phyloP scores from a whole-genome alignment of 164 flowering plant genomes.

The Tinospora cordifolia region DNA sequence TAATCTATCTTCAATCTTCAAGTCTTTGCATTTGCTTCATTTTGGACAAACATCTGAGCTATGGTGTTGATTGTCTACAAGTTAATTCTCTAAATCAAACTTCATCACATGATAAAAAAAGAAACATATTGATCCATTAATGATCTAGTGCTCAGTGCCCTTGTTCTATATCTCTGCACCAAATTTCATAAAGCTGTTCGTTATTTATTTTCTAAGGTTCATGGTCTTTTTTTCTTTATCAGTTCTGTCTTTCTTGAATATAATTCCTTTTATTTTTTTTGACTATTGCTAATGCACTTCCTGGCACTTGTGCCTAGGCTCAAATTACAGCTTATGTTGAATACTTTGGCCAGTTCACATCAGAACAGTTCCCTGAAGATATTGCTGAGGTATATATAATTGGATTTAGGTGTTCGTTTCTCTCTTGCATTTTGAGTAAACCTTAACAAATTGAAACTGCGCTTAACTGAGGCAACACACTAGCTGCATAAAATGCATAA shows the following conservation, averaged over 20 bases:
- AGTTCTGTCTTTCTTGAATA: neutral
- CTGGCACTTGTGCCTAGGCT: constrained; percentile 34
- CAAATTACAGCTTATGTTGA: constrained; percentile 90
- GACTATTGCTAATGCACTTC: neutral
- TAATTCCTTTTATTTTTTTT: neutral
- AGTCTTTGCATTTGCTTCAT: no score
- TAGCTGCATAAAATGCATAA: neutral
- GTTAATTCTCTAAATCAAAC: no score
- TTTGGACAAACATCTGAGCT: no score
- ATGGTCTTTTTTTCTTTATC: neutral
- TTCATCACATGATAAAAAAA: no score
- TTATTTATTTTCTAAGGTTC: neutral
- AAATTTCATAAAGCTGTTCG: neutral
- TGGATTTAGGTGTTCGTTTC: neutral
- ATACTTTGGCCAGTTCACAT: constrained; percentile 84
- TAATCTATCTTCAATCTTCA: no score
- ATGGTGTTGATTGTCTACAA: no score
- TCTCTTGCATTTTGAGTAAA: neutral
- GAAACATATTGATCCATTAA: neutral
- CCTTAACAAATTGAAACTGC: neutral
- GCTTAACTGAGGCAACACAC: neutral
- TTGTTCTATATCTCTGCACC: no score
- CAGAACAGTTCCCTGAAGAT: constrained; percentile 86
- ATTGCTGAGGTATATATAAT: constrained; percentile 68
- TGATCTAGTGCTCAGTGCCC: no score